Percentiles rank a stretch among this genome's conserved stretches.
Conservation (phyloP, 2,329 filamentous ascomycete species). For the Lachnellula hyalina region DNA sequence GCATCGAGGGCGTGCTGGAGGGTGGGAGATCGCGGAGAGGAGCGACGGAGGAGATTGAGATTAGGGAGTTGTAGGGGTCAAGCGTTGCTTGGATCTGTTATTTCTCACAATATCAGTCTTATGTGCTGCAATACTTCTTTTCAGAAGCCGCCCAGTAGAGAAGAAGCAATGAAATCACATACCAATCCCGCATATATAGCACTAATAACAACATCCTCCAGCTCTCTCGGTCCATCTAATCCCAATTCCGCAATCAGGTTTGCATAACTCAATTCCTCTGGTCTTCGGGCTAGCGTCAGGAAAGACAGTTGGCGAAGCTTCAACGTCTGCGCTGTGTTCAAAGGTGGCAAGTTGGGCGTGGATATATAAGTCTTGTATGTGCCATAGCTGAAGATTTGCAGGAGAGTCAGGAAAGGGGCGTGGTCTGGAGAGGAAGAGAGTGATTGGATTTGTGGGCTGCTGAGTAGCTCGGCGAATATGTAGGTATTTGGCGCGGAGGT, state of each 20-base stretch:
- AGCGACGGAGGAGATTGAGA: slow-evolving; percentile 74
- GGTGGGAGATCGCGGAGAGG: slow-evolving; percentile 83
- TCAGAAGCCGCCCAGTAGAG: too few species aligned
- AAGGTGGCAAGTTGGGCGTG: slow-evolving; percentile 56
- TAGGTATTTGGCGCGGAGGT: slow-evolving; percentile 87
- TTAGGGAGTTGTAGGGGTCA: slow-evolving; percentile 67
- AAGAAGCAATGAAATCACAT: slow-evolving; percentile 17
- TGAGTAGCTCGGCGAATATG: slow-evolving; percentile 90
- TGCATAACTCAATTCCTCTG: slow-evolving; percentile 27
- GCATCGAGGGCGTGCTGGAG: slow-evolving; percentile 62
- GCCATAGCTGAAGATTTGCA: slow-evolving; percentile 89
- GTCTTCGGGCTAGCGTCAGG: slow-evolving; percentile 69
- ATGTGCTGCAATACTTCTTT: too few species aligned
- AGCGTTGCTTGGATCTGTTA: slow-evolving; percentile 57
- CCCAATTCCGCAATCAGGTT: slow-evolving; percentile 63
- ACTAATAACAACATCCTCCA: slow-evolving; percentile 82
- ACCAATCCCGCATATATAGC: slow-evolving; percentile 84
- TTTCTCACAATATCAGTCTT: too few species aligned
- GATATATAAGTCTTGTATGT: slow-evolving; percentile 70
- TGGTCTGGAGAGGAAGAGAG: slow-evolving; percentile 61
- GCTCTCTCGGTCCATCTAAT: slow-evolving; percentile 59
- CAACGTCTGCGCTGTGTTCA: slow-evolving; percentile 66
- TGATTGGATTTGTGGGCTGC: slow-evolving; percentile 70
- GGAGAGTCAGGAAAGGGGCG: slow-evolving; percentile 58
- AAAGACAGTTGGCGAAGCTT: slow-evolving; percentile 92